phyloP scores from a whole-genome alignment of 139 green algal species.

The Micractinium conductrix region DNA sequence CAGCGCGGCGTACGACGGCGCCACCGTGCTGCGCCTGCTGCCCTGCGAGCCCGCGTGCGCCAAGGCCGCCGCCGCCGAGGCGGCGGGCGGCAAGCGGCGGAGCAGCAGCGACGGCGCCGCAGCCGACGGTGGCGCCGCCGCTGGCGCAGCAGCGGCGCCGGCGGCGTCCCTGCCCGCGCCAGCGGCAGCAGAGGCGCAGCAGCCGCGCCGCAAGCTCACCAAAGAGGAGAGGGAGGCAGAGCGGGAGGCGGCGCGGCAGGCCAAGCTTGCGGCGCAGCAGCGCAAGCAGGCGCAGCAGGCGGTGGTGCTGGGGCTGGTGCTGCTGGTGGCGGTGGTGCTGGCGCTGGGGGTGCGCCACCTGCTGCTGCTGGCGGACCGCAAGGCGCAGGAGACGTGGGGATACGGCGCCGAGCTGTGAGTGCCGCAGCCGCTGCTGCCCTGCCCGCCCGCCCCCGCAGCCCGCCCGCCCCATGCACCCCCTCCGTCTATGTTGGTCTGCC shows the following conservation, averaged over 20 bases:
- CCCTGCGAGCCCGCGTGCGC: conserved; percentile 64
- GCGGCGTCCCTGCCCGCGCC: neutral
- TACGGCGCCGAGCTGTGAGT: neutral
- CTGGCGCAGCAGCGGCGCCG: neutral
- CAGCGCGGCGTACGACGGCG: conserved; percentile 47
- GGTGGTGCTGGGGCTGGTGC: conserved; percentile 12
- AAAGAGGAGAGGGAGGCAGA: conserved; percentile 30
- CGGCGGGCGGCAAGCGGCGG: neutral
- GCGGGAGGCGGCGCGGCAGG: neutral
- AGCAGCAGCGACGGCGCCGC: neutral
- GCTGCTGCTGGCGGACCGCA: conserved; percentile 10
- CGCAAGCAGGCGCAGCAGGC: conserved; percentile 8
- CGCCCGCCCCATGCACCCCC: no score
- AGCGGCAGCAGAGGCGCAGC: neutral
- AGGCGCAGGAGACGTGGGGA: conserved; percentile 30
- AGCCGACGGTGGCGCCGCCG: no score
- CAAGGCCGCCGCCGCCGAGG: neutral
- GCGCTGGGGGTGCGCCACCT: conserved; percentile 4
- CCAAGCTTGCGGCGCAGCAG: neutral
- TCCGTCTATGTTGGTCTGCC: no score
- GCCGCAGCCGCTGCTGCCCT: no score
- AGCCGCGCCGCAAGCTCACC: conserved; percentile 5
- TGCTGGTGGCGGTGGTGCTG: conserved; percentile 22
- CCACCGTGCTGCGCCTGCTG: conserved; percentile 59
- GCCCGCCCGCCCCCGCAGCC: no score